Evolutionary conservation across 805 yeast genomes (phyloP).

Genomic region (Saccharomycopsis capsularis): DNA sequence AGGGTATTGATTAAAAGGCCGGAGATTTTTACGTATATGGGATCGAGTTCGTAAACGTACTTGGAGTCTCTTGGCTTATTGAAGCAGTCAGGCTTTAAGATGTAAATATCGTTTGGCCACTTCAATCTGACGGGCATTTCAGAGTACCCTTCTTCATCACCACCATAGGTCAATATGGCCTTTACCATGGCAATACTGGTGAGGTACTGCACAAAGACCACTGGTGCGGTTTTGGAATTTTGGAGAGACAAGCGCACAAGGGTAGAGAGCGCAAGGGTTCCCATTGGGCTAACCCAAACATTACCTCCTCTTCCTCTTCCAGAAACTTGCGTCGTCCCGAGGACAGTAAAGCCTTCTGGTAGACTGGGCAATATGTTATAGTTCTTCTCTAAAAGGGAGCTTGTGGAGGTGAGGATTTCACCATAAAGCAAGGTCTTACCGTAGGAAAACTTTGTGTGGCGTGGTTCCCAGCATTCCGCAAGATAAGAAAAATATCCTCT

Average conservation of each 20-base stretch:
- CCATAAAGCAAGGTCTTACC: constrained; percentile 71
- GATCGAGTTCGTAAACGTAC: constrained; percentile 44
- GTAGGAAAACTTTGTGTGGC: constrained; percentile 30
- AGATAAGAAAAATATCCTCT: constrained; percentile 44
- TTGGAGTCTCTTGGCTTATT: constrained; percentile 17
- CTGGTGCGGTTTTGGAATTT: constrained; percentile 41
- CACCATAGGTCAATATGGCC: constrained; percentile 57
- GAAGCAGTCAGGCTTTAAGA: constrained; percentile 50
- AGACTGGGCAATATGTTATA: constrained; percentile 45
- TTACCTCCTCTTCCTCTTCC: constrained; percentile 96
- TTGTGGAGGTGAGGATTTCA: constrained; percentile 88
- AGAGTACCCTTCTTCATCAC: constrained; percentile 46
- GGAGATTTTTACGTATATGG: constrained; percentile 66
- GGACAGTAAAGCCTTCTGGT: constrained; percentile 61
- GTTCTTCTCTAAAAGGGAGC: constrained; percentile 69
- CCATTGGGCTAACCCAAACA: constrained; percentile 90
- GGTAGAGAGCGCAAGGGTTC: constrained; percentile 78
- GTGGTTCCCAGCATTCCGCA: constrained; percentile 29
- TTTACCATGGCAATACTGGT: constrained; percentile 78
- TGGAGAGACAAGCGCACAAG: constrained; percentile 53
- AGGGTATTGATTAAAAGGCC: constrained; percentile 83
- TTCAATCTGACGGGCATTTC: constrained; percentile 75
- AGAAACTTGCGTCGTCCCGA: constrained; percentile 78
- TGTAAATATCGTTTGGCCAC: constrained; percentile 96
- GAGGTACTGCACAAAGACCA: constrained; percentile 83